Evolutionary conservation across 1,139 yeast species (phyloP).

Genomic region (Yamadazyma trypodendri): DNA sequence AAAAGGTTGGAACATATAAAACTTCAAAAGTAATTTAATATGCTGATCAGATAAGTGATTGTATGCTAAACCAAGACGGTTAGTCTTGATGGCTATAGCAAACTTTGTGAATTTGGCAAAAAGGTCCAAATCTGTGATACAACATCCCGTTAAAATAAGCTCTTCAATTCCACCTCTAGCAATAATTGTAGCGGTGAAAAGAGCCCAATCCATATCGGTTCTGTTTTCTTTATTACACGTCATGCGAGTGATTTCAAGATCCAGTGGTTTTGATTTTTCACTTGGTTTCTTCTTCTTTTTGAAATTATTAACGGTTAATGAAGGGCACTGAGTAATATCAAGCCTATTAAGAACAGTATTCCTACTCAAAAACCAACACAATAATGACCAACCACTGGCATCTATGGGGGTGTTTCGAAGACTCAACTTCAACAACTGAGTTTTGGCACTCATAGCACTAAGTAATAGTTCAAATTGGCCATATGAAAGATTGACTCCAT

Average conservation of each 20-base stretch:
- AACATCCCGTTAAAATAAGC: conserved; percentile 68
- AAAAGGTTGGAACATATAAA: conserved; percentile 36
- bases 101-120: conserved; percentile 58
- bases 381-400: conserved; percentile 65
- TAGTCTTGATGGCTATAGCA: conserved; percentile 52
- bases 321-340: conserved; percentile 73
- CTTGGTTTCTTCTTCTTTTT: conserved; percentile 35
- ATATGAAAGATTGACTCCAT: conserved; percentile 62
- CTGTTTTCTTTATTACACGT: conserved; percentile 54
- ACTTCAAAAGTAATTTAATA: conserved; percentile 44
- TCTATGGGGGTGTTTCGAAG: conserved; percentile 70
- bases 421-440: conserved; percentile 63
- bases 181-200: conserved; percentile 65
- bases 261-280: conserved; percentile 25
- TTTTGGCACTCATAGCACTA: conserved; percentile 59
- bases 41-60: conserved; percentile 56
- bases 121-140: conserved; percentile 52
- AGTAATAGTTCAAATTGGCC: conserved; percentile 66
- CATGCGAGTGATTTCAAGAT: conserved; percentile 50
- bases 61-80: conserved; percentile 66
- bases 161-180: conserved; percentile 75
- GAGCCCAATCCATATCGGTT: conserved; percentile 74
- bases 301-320: conserved; percentile 56
- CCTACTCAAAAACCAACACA: conserved; percentile 69
- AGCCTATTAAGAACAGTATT: conserved; percentile 54